Evolutionary conservation across 352 stramenopile genomes (phyloP).

Genomic region (Phytophthora hibernalis): DNA sequence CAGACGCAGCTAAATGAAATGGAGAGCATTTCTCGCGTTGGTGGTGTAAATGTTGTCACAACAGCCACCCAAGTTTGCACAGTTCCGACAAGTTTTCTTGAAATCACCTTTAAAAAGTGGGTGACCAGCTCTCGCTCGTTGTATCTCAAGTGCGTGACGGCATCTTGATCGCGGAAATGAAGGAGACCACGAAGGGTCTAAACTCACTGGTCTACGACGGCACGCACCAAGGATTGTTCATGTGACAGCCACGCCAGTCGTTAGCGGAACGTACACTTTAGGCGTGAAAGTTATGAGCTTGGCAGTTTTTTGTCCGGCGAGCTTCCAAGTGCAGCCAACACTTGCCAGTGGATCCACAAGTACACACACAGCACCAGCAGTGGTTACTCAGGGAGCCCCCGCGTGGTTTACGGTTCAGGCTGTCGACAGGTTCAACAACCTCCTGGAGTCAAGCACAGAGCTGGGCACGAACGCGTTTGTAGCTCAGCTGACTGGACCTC

Average conservation of each 20-base stretch:
- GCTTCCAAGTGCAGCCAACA: conserved; percentile 83
- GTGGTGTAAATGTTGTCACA: conserved; percentile 64
- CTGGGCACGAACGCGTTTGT: conserved; percentile 63
- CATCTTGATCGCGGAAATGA: conserved; percentile 52
- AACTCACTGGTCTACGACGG: conserved; percentile 78
- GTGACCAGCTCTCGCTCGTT: conserved; percentile 45
- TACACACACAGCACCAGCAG: conserved; percentile 78
- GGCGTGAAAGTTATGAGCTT: conserved; percentile 56
- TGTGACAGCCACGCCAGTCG: conserved; percentile 83
- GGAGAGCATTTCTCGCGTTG: conserved; percentile 39
- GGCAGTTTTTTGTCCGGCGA: conserved; percentile 72
- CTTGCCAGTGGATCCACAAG: conserved; percentile 66
- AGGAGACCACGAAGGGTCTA: conserved; percentile 75
- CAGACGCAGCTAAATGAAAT: conserved; percentile 63
- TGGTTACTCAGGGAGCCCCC: conserved; percentile 81
- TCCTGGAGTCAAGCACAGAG: conserved; percentile 82
- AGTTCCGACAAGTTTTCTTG: conserved; percentile 36
- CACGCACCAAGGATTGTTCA: conserved; percentile 69
- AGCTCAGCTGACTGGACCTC: conserved; percentile 56
- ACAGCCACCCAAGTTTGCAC: conserved; percentile 43
- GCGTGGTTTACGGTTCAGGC: conserved; percentile 89
- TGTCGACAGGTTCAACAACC: conserved; percentile 93
- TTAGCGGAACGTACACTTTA: conserved; percentile 76
- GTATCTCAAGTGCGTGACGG: conserved; percentile 57
- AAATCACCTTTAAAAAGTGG: conserved; percentile 62